These are phyloP conservation scores for Mikania micrantha DNA, from an alignment of 129 eudicot genomes.

Conservation along the genomic window DNA sequence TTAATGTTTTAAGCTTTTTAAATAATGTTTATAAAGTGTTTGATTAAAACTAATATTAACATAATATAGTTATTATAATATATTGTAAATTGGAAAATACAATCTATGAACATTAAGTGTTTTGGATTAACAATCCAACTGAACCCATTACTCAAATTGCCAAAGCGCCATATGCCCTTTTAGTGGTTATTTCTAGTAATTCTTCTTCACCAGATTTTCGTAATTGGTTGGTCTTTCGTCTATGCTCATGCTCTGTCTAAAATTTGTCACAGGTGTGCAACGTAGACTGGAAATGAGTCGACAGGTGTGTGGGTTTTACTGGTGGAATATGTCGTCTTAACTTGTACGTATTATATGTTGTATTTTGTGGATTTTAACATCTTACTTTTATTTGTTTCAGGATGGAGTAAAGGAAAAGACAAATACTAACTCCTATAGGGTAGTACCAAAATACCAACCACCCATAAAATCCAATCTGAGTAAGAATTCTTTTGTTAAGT, in stretches of 20 bases:
- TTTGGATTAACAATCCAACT: background rate
- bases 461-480: constrained; percentile 54
- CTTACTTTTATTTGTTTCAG: constrained; percentile 13
- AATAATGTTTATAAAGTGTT: background rate
- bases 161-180: background rate
- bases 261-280: constrained; percentile 49
- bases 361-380: background rate
- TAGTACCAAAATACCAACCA: constrained; percentile 66
- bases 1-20: background rate
- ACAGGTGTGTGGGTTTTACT: constrained; percentile 35
- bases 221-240: background rate
- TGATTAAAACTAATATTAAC: background rate
- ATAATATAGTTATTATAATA: background rate
- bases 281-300: constrained; percentile 67
- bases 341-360: background rate
- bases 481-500: constrained; percentile 19
- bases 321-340: background rate
- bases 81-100: too few species aligned
- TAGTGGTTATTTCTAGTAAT: background rate
- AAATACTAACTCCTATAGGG: constrained; percentile 28
- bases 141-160: background rate
- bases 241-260: background rate
- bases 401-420: constrained; percentile 51
- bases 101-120: background rate
- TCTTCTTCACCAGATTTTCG: background rate